phyloP scores from a whole-genome alignment of 495 filamentous ascomycete species.

The Hypoxylon lenormandii region DNA sequence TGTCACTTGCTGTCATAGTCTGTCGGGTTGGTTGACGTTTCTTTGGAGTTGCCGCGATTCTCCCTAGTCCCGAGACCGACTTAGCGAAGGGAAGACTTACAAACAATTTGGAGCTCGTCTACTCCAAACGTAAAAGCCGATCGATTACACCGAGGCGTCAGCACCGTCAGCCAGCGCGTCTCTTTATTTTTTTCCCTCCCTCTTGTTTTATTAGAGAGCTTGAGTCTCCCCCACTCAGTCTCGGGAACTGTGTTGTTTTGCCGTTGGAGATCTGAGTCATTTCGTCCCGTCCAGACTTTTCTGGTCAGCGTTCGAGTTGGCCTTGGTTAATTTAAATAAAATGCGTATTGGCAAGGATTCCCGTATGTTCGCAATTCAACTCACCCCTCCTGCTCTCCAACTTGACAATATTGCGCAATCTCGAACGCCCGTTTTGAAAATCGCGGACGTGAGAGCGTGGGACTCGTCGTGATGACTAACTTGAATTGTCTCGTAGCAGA shows the following conservation, averaged over 20 bases:
- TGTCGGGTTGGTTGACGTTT: not conserved
- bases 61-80: constrained; percentile 8
- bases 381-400: not conserved
- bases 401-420: constrained; percentile 16
- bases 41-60: not conserved
- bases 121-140: not conserved
- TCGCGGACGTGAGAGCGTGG: not conserved
- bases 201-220: constrained; percentile 15
- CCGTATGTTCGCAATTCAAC: constrained; percentile 28
- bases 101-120: not conserved
- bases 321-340: constrained; percentile 21
- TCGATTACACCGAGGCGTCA: constrained; percentile 13
- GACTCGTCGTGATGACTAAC: constrained; percentile 25
- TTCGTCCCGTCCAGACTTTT: constrained; percentile 5
- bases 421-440: not conserved
- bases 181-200: constrained; percentile 22
- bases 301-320: not conserved
- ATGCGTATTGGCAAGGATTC: constrained; percentile 35
- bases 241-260: constrained; percentile 18
- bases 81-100: not conserved
- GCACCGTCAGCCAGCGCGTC: constrained; percentile 21
- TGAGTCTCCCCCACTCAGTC: constrained; percentile 1
- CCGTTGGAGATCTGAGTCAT: constrained; percentile 19
- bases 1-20: not conserved
- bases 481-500: constrained; percentile 7